Conservation (phyloP, 2,329 filamentous ascomycete species). For the Elsinoe batatas region DNA sequence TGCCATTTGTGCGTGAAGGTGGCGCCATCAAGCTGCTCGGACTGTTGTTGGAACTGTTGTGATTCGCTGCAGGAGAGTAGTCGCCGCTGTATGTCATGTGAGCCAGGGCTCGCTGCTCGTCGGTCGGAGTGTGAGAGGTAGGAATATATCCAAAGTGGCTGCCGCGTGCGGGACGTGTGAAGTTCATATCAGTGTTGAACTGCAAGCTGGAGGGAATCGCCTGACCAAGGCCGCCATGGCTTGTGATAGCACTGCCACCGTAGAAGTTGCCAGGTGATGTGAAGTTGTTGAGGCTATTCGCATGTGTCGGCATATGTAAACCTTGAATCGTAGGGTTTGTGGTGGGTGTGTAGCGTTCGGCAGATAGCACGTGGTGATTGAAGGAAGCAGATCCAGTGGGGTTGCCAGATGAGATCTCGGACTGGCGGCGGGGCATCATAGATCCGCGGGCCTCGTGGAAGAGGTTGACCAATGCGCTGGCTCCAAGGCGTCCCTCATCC, state of each 20-base stretch:
- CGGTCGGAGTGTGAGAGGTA: neutral
- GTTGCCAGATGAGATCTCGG: slow-evolving; percentile 3
- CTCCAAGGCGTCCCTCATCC: slow-evolving; percentile 6
- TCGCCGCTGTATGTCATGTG: slow-evolving; percentile 1
- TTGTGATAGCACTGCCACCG: neutral
- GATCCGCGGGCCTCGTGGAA: neutral
- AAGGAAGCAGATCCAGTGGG: neutral
- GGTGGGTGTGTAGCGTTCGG: slow-evolving; percentile 7
- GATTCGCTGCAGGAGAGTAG: neutral
- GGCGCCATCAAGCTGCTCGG: neutral
- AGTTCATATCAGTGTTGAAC: slow-evolving; percentile 8
- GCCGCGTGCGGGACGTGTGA: slow-evolving; percentile 1
- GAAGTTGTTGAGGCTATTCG: neutral
- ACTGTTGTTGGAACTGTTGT: neutral
- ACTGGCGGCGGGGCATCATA: slow-evolving; percentile 1
- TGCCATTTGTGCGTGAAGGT: neutral
- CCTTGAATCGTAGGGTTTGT: neutral
- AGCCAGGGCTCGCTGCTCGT: neutral
- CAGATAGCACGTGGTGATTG: slow-evolving; percentile 4
- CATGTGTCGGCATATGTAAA: slow-evolving; percentile 2
- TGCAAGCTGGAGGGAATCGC: slow-evolving; percentile 4
- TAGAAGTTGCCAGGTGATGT: neutral
- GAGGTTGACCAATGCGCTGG: slow-evolving; percentile 7
- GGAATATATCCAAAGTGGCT: neutral
- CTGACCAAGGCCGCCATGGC: neutral